Conservation (phyloP, 2,329 filamentous ascomycete genomes). For the Fusarium multiceps region DNA sequence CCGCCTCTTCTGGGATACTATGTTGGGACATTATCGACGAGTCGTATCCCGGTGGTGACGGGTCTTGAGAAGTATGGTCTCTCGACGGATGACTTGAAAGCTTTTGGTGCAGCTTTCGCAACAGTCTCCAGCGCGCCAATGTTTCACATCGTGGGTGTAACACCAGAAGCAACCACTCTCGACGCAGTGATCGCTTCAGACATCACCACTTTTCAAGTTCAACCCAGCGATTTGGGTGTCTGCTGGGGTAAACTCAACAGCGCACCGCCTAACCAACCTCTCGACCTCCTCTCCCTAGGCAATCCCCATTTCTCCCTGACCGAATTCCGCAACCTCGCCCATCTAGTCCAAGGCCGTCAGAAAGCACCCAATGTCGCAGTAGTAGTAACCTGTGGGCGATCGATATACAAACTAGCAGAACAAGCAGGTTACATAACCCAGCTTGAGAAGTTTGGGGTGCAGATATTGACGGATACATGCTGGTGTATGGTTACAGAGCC, state of each 20-base stretch:
- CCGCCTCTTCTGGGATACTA: constrained; percentile 34
- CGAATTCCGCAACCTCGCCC: constrained; percentile 19
- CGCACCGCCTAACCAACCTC: background rate
- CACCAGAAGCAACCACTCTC: constrained; percentile 29
- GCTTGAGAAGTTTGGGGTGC: constrained; percentile 15
- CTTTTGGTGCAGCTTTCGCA: constrained; percentile 37
- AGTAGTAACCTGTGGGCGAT: constrained; percentile 19
- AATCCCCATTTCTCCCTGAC: constrained; percentile 37
- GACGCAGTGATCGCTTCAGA: background rate
- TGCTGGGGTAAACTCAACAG: constrained; percentile 32
- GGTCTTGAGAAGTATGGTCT: constrained; percentile 23
- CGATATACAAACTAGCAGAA: constrained; percentile 24
- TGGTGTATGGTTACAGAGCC: constrained; percentile 35
- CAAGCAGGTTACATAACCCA: constrained; percentile 24
- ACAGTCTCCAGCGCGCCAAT: constrained; percentile 37
- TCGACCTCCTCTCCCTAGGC: constrained; percentile 32
- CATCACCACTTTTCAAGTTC: background rate
- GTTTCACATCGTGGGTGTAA: constrained; percentile 38
- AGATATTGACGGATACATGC: constrained; percentile 32
- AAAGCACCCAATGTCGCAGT: background rate
- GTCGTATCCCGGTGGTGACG: constrained; percentile 26
- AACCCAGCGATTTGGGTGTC: background rate
- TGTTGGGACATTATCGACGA: constrained; percentile 24
- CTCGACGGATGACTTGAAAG: constrained; percentile 34
- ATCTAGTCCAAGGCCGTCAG: background rate